Conservation (phyloP, 768 basidiomycete species). For the Inosperma sp. region DNA sequence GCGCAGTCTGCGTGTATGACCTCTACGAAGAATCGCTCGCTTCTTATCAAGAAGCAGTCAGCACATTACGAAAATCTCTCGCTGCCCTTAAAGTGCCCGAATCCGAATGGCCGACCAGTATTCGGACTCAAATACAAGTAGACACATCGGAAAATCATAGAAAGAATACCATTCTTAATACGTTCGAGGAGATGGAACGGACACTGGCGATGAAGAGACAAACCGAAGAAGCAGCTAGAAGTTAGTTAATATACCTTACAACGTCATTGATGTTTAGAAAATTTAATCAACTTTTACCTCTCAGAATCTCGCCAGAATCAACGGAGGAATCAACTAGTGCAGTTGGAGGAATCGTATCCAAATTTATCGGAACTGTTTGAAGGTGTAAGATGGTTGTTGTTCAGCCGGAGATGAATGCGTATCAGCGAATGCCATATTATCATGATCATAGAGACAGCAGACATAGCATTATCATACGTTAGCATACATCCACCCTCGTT, state of each 20-base stretch:
- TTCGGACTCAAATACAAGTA: constrained; percentile 28
- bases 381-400: constrained; percentile 46
- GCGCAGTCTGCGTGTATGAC: constrained; percentile 89
- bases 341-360: no score
- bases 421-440: neutral
- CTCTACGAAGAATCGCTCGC: constrained; percentile 72
- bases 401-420: constrained; percentile 37
- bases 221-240: constrained; percentile 13
- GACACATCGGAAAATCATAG: constrained; percentile 14
- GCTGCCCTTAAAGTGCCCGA: constrained; percentile 44
- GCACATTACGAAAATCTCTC: constrained; percentile 48
- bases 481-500: neutral
- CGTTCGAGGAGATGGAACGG: constrained; percentile 71
- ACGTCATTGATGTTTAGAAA: neutral
- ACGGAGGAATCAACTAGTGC: no score
- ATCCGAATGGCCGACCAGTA: constrained; percentile 58
- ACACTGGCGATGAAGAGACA: constrained; percentile 46
- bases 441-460: neutral
- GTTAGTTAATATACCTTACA: constrained; percentile 18
- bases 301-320: no score
- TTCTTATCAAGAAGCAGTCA: constrained; percentile 55
- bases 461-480: neutral
- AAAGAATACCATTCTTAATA: constrained; percentile 44
- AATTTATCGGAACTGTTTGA: constrained; percentile 35
- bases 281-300: no score